Evolutionary conservation across 208 protist genomes (phyloP).

Genomic region (Crithidia brevicula): DNA sequence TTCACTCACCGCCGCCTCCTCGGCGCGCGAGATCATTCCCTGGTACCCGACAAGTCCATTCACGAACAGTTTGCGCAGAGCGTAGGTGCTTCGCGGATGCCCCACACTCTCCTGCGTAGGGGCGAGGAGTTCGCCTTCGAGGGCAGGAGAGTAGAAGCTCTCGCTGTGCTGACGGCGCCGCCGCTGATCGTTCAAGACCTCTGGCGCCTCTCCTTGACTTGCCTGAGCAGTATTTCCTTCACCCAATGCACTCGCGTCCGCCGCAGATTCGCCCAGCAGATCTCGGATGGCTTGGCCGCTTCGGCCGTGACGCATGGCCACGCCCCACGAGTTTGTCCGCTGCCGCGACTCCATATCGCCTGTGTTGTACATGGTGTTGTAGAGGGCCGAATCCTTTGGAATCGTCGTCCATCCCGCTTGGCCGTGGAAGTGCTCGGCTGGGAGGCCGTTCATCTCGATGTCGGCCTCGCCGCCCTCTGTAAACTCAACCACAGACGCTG

Average conservation of each 20-base stretch:
- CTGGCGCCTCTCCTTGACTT: too few species aligned
- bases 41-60: conserved; percentile 81
- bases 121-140: conserved; percentile 72
- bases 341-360: conserved; percentile 77
- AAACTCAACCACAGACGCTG: conserved; percentile 75
- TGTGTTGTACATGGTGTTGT: conserved; percentile 52
- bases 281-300: background rate
- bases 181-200: conserved; percentile 53
- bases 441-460: conserved; percentile 75
- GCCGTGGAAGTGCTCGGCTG: conserved; percentile 76
- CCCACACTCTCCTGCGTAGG: conserved; percentile 68
- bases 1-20: conserved; percentile 75
- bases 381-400: conserved; percentile 78
- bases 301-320: conserved; percentile 27
- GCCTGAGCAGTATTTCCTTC: background rate
- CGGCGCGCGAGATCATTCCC: conserved; percentile 75
- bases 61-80: conserved; percentile 80
- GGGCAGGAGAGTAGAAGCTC: conserved; percentile 44
- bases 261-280: conserved; percentile 22
- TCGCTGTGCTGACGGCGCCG: conserved; percentile 58
- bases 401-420: conserved; percentile 76
- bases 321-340: conserved; percentile 79
- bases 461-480: conserved; percentile 79
- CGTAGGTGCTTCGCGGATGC: conserved; percentile 83
- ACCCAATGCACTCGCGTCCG: background rate